Evolutionary conservation across 2,329 filamentous ascomycete genomes (phyloP), one percentile per base, ranked within the genome.

Genomic region (Colletotrichum endophyticum): DNA sequence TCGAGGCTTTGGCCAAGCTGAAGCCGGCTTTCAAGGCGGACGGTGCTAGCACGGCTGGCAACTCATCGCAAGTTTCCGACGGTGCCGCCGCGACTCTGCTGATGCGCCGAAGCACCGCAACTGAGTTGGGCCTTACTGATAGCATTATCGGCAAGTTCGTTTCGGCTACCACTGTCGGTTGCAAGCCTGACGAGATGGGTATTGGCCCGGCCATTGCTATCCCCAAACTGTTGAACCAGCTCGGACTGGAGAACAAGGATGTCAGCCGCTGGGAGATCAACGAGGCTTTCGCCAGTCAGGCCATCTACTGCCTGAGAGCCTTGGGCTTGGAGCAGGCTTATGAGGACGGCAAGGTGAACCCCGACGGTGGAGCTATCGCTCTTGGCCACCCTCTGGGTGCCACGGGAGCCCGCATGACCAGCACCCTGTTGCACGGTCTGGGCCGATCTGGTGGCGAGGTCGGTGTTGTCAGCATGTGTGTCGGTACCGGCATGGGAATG

Each of bases 201-300:
- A 89, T 98, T 74, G 96, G 96, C 0, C 96, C 96, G 0, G 95
- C 95, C 0, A 82, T 98, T 32, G 96, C 95, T 0, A 96, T 98
- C 69, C 96, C 96, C 8, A 94, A 94, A 83, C 88, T 98, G 25
- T 88, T 98, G n/a, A 84, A 87, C 22, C 91, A 92, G 77, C 91
- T 94, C 2, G 95, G 93, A 1, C 84, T 98, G 16, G 82, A 86
- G 59, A 93, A 88, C 15, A 87, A 89, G 3, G 95, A 98, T 74
- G 91, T 99, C 0, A 91, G 93, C 44, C 88, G 97, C 12, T 98
- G 96, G 96, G 96, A 98, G 88, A 94, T 98, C 85, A 98, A 98
- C 84, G 96, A 98, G 90, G 92, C 92, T 8, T 94, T 94, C 84
- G 92, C 92, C 4, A 92, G 90, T 80, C 92, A 94, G 85, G 88